Percentiles rank a stretch among this genome's conserved stretches.
Evolutionary conservation across 2,329 filamentous ascomycete genomes (phyloP).

Genomic region (Pseudogymnoascus sp.): DNA sequence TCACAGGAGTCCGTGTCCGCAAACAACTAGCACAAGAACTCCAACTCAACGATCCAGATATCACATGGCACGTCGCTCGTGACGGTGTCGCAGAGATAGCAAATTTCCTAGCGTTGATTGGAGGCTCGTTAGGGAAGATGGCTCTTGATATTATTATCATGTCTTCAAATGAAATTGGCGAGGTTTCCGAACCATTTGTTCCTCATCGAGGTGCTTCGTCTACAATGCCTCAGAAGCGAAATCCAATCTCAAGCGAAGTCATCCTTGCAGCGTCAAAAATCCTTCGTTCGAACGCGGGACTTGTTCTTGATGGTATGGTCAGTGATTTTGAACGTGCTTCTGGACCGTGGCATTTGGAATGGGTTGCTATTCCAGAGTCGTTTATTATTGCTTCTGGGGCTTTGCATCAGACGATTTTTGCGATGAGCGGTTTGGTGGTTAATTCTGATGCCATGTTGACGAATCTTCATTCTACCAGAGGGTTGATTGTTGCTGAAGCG

Average conservation of each 20-base stretch:
- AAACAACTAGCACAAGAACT: constrained; percentile 41
- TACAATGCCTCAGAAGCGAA: constrained; percentile 51
- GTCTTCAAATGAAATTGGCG: constrained; percentile 47
- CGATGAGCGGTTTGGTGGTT: constrained; percentile 44
- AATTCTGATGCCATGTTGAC: constrained; percentile 42
- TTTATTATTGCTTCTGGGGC: constrained; percentile 48
- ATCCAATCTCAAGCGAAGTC: constrained; percentile 40
- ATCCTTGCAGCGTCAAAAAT: neutral
- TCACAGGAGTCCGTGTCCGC: constrained; percentile 41
- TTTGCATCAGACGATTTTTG: constrained; percentile 48
- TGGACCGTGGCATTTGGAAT: constrained; percentile 54
- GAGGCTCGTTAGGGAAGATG: constrained; percentile 46
- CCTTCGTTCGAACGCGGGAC: constrained; percentile 40
- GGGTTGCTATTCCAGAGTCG: constrained; percentile 47
- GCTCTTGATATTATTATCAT: constrained; percentile 48
- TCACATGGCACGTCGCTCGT: constrained; percentile 49
- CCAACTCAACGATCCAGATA: constrained; percentile 39
- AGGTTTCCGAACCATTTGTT: constrained; percentile 45
- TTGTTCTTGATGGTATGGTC: constrained; percentile 51
- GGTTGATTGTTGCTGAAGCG: constrained; percentile 51
- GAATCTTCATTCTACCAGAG: constrained; percentile 45
- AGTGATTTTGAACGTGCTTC: constrained; percentile 51
- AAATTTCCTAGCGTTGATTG: constrained; percentile 45
- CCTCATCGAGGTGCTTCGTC: constrained; percentile 45
- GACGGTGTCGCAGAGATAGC: constrained; percentile 46